Conservation (phyloP, 1,284 basidiomycete species). For the Mycena citricolor region DNA sequence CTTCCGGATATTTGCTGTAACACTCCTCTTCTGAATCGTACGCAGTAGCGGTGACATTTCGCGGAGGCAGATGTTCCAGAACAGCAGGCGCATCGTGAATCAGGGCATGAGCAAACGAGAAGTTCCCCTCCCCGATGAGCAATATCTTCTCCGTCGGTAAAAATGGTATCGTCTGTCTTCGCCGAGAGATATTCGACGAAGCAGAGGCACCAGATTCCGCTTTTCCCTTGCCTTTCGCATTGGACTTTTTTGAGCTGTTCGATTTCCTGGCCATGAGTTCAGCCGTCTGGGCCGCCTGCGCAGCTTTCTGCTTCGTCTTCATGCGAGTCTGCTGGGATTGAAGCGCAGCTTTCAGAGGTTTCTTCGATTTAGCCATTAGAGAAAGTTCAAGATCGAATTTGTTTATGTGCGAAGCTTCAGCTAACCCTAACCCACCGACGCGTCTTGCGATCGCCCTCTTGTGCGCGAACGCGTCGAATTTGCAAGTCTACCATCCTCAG, state of each 20-base stretch:
- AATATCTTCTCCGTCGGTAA: conserved; percentile 75
- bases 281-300: conserved; percentile 50
- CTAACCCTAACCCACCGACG: too few relatives aligned
- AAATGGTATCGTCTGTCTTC: conserved; percentile 71
- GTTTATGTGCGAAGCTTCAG: too few relatives aligned
- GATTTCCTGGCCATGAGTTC: conserved; percentile 45
- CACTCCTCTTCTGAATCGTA: conserved; percentile 83
- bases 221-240: conserved; percentile 33
- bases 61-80: conserved; percentile 57
- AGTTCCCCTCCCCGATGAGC: conserved; percentile 94
- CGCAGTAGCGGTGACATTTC: conserved; percentile 82
- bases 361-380: conserved; percentile 53
- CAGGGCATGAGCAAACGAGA: conserved; percentile 86
- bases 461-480: too few relatives aligned
- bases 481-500: too few relatives aligned
- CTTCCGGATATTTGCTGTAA: conserved; percentile 84
- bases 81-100: conserved; percentile 51
- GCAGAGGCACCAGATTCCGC: too few relatives aligned
- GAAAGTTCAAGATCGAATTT: too few relatives aligned
- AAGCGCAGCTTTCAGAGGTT: conserved; percentile 64
- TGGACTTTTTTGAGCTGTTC: conserved; percentile 21
- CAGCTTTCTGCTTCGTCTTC: conserved; percentile 54
- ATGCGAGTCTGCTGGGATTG: conserved; percentile 66
- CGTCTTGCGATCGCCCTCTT: too few relatives aligned
- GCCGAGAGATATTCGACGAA: conserved; percentile 23